phyloP scores from a whole-genome alignment of 164 flowering plant genomes.

The Vitis vinifera region ASM3070453v1 NC_081808.1:3706501-3707000 shows the following conservation, averaged over 20 bases:
- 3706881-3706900: not conserved
- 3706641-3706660: conserved; percentile 94
- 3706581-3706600: not conserved
- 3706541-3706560: not conserved
- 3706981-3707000: conserved; percentile 68
- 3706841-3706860: not conserved
- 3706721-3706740: conserved; percentile 48
- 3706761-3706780: conserved; percentile 1
- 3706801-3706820: not conserved
- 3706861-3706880: not conserved
- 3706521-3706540: not conserved
- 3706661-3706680: conserved; percentile 88
- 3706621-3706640: conserved; percentile 99
- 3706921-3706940: not conserved
- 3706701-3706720: conserved; percentile 72
- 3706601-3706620: conserved; percentile 71
- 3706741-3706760: conserved; percentile 42
- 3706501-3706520: not conserved
- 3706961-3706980: conserved; percentile 71
- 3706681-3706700: conserved; percentile 92
- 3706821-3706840: not conserved
- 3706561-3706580: not conserved
- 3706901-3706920: not conserved
- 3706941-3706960: conserved; percentile 50
- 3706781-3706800: not conserved